Conservation (phyloP, 2,329 filamentous ascomycete genomes). For the Aspergillus ustus region DNA sequence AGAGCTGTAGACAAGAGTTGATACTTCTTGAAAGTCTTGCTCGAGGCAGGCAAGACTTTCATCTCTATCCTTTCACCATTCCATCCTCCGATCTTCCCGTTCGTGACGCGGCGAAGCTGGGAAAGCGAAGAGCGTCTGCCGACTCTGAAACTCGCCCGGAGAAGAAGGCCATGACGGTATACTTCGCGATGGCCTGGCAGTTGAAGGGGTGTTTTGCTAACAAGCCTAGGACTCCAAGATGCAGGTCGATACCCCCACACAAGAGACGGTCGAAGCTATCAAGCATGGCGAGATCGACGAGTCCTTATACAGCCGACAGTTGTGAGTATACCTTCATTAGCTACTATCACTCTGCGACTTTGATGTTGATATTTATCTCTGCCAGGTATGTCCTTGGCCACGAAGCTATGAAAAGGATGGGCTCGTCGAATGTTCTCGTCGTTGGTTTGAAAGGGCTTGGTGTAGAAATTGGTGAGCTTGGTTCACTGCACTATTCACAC, state of each 20-base stretch:
- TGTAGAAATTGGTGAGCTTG: slow-evolving; percentile 75
- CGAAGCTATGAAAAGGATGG: slow-evolving; percentile 97
- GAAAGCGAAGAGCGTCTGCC: slow-evolving; percentile 58
- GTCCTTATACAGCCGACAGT: slow-evolving; percentile 69
- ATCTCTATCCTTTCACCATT: slow-evolving; percentile 44
- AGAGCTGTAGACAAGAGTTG: slow-evolving; percentile 28
- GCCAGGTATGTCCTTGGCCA: slow-evolving; percentile 70
- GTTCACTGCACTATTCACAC: slow-evolving; percentile 20
- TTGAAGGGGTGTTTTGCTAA: not conserved
- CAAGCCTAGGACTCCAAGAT: slow-evolving; percentile 57
- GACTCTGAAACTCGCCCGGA: slow-evolving; percentile 52
- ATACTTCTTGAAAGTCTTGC: slow-evolving; percentile 48
- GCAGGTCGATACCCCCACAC: slow-evolving; percentile 64
- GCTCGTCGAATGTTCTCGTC: slow-evolving; percentile 90
- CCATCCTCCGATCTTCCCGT: slow-evolving; percentile 48
- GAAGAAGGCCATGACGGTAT: slow-evolving; percentile 60
- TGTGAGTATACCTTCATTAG: slow-evolving; percentile 41
- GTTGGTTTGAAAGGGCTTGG: slow-evolving; percentile 91
- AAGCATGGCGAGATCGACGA: slow-evolving; percentile 70
- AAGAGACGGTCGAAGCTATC: slow-evolving; percentile 63
- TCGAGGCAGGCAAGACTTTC: slow-evolving; percentile 47
- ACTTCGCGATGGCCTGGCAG: slow-evolving; percentile 22
- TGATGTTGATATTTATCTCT: slow-evolving; percentile 2
- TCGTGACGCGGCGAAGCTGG: slow-evolving; percentile 53
- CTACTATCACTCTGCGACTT: slow-evolving; percentile 7